phyloP scores from a whole-genome alignment of 2,329 filamentous ascomycete genomes.

The Neonectria neomacrospora region DNA sequence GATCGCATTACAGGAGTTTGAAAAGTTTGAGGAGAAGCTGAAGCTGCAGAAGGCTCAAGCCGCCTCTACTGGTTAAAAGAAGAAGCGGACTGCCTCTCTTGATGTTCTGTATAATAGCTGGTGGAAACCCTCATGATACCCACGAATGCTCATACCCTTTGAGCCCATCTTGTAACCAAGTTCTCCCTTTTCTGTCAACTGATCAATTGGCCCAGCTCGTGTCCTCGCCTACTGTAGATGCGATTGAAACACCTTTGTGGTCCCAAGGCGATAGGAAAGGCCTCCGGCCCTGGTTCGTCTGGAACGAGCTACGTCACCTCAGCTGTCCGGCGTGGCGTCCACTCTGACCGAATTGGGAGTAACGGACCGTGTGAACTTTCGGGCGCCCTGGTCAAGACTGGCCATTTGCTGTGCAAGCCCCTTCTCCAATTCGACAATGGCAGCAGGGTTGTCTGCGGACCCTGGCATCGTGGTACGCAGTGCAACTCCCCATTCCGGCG shows the following conservation, averaged over 20 bases:
- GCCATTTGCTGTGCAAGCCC: conserved; percentile 3
- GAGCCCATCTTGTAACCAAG: conserved; percentile 13
- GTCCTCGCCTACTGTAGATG: not conserved
- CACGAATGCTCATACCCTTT: conserved; percentile 32
- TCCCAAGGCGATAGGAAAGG: not conserved
- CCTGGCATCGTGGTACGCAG: conserved; percentile 14
- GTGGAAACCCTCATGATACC: conserved; percentile 43
- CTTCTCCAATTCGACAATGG: conserved; percentile 22
- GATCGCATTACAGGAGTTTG: conserved; percentile 86
- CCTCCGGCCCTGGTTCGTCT: not conserved
- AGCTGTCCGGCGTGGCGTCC: not conserved
- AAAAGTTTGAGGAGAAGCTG: conserved; percentile 90
- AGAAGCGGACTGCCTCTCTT: not conserved
- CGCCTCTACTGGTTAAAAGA: conserved; percentile 25
- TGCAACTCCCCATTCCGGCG: conserved; percentile 22
- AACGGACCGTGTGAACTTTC: conserved; percentile 11
- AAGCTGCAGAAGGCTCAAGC: conserved; percentile 61
- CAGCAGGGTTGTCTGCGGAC: conserved; percentile 17
- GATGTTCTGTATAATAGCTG: conserved; percentile 39
- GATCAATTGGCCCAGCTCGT: not conserved
- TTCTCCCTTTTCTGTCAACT: not conserved
- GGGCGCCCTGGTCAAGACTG: conserved; percentile 6
- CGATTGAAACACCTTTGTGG: not conserved
- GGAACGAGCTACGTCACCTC: not conserved
- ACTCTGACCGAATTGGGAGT: conserved; percentile 9